phyloP scores from a whole-genome alignment of 805 yeast species.

The Candida railenensis region DNA sequence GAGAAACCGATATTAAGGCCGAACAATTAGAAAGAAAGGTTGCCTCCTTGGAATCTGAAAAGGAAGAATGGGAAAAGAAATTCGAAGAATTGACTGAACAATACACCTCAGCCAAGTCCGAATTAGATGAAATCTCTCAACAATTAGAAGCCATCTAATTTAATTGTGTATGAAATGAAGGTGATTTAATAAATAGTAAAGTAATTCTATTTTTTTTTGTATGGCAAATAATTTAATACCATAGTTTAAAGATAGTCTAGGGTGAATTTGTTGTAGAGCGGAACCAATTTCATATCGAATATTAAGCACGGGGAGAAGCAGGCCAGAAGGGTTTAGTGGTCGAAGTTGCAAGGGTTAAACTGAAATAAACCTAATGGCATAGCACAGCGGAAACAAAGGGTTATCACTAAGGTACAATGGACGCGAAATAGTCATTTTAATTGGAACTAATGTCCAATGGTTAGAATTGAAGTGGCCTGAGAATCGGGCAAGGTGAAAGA shows the following conservation, averaged over 20 bases:
- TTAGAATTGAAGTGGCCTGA: no score
- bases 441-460: no score
- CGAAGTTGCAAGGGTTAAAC: no score
- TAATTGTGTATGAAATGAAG: not conserved
- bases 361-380: no score
- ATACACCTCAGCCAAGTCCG: constrained; percentile 82
- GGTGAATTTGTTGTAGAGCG: not conserved
- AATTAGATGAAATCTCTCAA: constrained; percentile 93
- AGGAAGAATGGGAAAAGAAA: constrained; percentile 86
- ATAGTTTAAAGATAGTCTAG: not conserved
- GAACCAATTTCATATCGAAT: not conserved
- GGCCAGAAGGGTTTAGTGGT: no score
- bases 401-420: no score
- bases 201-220: not conserved
- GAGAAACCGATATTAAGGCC: constrained; percentile 93
- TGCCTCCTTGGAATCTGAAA: constrained; percentile 86
- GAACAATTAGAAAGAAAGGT: constrained; percentile 96
- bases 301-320: not conserved
- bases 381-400: no score
- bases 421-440: no score
- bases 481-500: no score
- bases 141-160: constrained; percentile 77
- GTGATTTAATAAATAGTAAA: not conserved
- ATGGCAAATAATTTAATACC: not conserved
- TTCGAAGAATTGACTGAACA: constrained; percentile 83